Conservation (phyloP, 1,284 basidiomycete genomes). For the Trametes pubescens region DNA sequence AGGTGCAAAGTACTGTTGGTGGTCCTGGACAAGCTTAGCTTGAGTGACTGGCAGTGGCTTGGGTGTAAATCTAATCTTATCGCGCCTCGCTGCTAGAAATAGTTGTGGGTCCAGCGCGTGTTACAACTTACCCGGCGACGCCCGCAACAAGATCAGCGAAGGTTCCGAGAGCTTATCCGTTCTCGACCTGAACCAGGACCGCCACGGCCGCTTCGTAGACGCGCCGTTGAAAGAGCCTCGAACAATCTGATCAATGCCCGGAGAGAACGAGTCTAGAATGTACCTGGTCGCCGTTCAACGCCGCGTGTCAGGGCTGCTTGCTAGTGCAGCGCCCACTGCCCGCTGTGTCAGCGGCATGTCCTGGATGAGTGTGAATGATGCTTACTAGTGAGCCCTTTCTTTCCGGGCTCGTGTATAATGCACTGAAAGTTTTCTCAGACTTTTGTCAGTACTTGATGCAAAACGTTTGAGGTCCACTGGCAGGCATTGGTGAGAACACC, state of each 20-base stretch:
- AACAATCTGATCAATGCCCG: too few species aligned
- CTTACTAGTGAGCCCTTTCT: too few species aligned
- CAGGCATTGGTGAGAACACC: too few species aligned
- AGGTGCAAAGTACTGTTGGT: background rate
- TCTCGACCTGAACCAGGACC: background rate
- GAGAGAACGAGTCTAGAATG: background rate
- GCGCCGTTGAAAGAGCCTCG: background rate
- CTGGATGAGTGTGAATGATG: too few species aligned
- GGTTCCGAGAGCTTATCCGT: background rate
- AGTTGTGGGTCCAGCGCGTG: conserved; percentile 2
- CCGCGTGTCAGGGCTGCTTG: too few species aligned
- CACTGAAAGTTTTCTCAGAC: too few species aligned
- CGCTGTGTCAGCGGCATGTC: too few species aligned
- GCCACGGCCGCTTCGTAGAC: background rate
- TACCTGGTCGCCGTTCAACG: too few species aligned
- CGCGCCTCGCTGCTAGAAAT: background rate
- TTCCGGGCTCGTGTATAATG: too few species aligned
- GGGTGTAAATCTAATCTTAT: conserved; percentile 27
- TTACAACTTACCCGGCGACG: background rate
- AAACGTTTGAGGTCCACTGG: too few species aligned
- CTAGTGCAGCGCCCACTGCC: too few species aligned
- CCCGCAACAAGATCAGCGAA: background rate
- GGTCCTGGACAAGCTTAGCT: background rate
- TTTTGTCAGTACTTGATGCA: too few species aligned
- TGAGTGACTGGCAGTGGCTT: background rate